Evolutionary conservation across 1,139 yeast genomes (phyloP), one percentile per base, ranked within the genome.

Genomic region (Pichia terricola): DNA sequence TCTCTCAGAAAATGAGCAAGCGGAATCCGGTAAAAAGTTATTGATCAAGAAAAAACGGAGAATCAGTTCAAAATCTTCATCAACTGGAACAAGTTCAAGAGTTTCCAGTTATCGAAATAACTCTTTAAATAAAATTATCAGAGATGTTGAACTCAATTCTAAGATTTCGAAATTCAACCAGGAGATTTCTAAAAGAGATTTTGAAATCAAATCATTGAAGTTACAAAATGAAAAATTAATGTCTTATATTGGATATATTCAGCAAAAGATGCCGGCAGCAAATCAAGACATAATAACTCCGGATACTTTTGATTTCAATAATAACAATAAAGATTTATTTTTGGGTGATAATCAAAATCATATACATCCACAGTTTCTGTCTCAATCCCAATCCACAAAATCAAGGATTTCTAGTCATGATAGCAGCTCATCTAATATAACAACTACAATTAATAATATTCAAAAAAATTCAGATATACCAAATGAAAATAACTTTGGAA

Each of bases 221-320:
- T 58, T 75, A 44, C 80, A 76, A 53, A 75, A 75, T 56, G 81
- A 76, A 48, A 75, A 76, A 55, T 63, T 76, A 35, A 61, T 74
- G 44, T 72, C 79, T 27, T 76, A 74, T 53, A 76, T 76, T 56
- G 80, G 81, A 30, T 76, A 74, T 53, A 73, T 75, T 50, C 60
- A 74, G 45, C 81, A 76, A 51, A 30, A 30, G 10, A 8, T 8
- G 7, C 22, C 22, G 2, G 22, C 22, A 16, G 22, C 22, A 16
- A 16, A 16, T 16, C 22, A 16, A 16, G 32, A 30, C 7, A 30
- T 30, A 8, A 30, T 7, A 7, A 10, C 7, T 8, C 32, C 32
- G 10, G 7, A 8, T 8, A 30, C 7, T 30, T 8, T 8, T 30
- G 32, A 30, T 30, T 30, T 30, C 9, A 30, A 30, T 30, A 30